Percentiles rank a stretch among this genome's conserved stretches.
These are phyloP conservation scores for Botrytis squamosa DNA, from an alignment of 2,329 filamentous ascomycete species.

Conservation along the genomic window DNA sequence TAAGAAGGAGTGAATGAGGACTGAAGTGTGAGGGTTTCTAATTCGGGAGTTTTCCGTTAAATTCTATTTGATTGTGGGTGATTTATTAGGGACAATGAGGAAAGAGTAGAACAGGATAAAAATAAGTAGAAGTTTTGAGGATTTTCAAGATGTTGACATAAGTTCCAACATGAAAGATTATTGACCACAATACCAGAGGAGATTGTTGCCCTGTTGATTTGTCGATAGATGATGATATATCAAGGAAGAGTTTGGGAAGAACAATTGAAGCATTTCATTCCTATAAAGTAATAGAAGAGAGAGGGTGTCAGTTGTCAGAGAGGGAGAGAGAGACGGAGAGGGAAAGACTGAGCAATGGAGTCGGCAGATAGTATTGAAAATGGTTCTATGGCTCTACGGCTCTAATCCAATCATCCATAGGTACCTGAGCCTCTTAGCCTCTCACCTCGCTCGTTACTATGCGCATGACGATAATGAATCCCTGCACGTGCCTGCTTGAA, in stretches of 20 bases:
- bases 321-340: background rate
- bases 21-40: background rate
- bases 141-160: background rate
- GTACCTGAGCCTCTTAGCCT: too few relatives aligned
- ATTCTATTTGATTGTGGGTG: background rate
- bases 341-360: background rate
- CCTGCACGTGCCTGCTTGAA: background rate
- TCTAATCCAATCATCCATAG: background rate
- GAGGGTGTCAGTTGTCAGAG: background rate
- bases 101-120: conserved; percentile 6
- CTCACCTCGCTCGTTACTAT: too few relatives aligned
- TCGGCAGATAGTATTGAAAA: too few relatives aligned
- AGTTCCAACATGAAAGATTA: conserved; percentile 1
- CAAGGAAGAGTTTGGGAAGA: background rate
- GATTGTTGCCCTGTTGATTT: background rate
- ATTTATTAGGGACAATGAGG: background rate
- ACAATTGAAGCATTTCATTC: background rate
- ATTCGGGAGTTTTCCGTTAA: background rate
- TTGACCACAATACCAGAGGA: background rate
- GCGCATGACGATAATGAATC: conserved; percentile 16
- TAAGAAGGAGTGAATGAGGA: background rate
- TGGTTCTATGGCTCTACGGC: background rate
- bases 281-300: background rate
- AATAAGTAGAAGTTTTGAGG: conserved; percentile 9
- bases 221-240: background rate